These are phyloP conservation scores for Boletus patriciae DNA, from an alignment of 768 basidiomycete genomes.

Conservation along the genomic window DNA sequence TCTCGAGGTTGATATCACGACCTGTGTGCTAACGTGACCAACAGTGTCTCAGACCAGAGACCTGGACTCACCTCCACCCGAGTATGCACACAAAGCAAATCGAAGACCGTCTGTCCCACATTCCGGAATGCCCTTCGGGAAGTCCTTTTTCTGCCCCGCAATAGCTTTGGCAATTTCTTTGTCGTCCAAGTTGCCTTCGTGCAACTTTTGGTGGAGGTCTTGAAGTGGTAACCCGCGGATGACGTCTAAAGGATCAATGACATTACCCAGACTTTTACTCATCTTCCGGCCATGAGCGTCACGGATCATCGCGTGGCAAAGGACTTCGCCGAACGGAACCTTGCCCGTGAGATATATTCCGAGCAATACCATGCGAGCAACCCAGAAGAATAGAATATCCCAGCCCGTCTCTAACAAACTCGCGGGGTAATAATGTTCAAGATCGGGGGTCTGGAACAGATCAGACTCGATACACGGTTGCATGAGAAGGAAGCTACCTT, in stretches of 20 bases:
- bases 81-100: constrained; percentile 94
- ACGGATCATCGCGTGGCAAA: constrained; percentile 98
- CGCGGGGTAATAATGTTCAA: constrained; percentile 82
- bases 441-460: constrained; percentile 64
- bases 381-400: constrained; percentile 99
- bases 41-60: not conserved
- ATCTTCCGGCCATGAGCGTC: constrained; percentile 99
- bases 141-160: constrained; percentile 97
- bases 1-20: constrained; percentile 96
- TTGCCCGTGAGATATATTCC: constrained; percentile 85
- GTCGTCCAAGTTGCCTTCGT: constrained; percentile 90
- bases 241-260: constrained; percentile 95
- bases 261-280: constrained; percentile 97
- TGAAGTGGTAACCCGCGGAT: constrained; percentile 83
- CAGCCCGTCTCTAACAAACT: constrained; percentile 96
- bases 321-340: constrained; percentile 94
- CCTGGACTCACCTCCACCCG: constrained; percentile 66
- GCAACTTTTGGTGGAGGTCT: constrained; percentile 78
- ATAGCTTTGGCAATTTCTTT: constrained; percentile 90
- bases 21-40: constrained; percentile 44
- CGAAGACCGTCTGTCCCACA: constrained; percentile 96
- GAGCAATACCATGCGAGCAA: constrained; percentile 95
- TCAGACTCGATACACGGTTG: not conserved
- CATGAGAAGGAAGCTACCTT: constrained; percentile 47
- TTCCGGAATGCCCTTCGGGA: constrained; percentile 98